A percentile compares a stretch with the other conserved stretches of the same genome.
phyloP scores from a whole-genome alignment of 1,139 yeast species.

The Entelexis paramagnoliae region DNA sequence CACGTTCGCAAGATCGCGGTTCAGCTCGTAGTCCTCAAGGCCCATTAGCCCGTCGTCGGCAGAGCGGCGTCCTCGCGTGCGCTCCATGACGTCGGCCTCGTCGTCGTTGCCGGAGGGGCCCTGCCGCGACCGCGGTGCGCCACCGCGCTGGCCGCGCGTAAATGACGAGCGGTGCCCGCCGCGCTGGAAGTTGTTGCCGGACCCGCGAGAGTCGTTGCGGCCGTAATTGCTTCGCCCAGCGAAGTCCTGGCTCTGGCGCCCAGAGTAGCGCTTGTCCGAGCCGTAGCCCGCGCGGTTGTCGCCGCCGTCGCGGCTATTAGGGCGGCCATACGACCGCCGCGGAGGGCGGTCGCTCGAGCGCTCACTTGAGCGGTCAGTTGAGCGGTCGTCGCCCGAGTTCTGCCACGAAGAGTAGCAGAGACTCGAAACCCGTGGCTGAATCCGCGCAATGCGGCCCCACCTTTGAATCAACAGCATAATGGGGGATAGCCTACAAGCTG shows the following conservation, averaged over 20 bases:
- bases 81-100: conserved; percentile 10
- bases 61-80: conserved; percentile 4
- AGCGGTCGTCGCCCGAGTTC: background rate
- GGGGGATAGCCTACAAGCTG: background rate
- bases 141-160: no score
- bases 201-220: background rate
- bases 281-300: background rate
- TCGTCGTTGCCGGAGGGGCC: background rate
- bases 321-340: no score
- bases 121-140: background rate
- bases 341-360: background rate
- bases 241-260: no score
- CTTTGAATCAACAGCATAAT: background rate
- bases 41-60: conserved; percentile 31
- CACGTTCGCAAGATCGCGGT: conserved; percentile 20
- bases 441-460: background rate
- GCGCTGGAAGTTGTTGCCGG: background rate
- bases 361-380: background rate
- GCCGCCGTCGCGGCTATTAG: background rate
- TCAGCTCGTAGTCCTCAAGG: conserved; percentile 28
- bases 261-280: background rate
- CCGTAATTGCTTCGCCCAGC: background rate
- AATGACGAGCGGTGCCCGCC: no score
- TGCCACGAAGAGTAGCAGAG: background rate
- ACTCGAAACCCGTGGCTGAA: background rate